Evolutionary conservation across 495 filamentous ascomycete species (phyloP), one percentile per base, ranked within the genome.

Genomic region (Clavariopsis aquatica): DNA sequence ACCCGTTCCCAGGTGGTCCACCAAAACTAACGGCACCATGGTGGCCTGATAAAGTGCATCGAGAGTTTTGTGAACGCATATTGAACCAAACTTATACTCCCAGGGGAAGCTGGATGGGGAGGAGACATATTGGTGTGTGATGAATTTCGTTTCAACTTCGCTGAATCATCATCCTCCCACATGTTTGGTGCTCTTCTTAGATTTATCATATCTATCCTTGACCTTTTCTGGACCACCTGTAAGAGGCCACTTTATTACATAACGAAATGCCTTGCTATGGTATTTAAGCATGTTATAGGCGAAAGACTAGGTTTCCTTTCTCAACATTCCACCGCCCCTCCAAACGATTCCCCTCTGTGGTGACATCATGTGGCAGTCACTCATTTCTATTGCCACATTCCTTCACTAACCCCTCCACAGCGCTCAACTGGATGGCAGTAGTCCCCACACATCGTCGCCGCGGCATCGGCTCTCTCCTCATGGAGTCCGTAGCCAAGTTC

Each of bases 391-490:
- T 31, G 17, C 3, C 8, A 8, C 24, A 31, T 29, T 31, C 22
- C 8, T 17, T 31, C 24, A 13, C 51, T 53, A 19, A 53, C 51
- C 9, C 52, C 20, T n/a, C 4, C 20, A 1, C 41, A 66, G 64
- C 64, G 15, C 52, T 60, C 1, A 66, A 66, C 64, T 67, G 64
- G 64, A 67, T 67, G 64, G 51, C 52, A 6, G 68, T 70, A 7
- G 28, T 55, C 49, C 68, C 68, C 2, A 9, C 60, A 3, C 52
- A 71, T 34, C 64, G 65, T 17, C 53, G 65, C 2, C 52, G 20
- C 17, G 68, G 68, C 24, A 49, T 65, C 51, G 65, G 59, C 31
- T 59, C 57, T 15, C 52, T 68, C 10, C 60, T 71, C 54, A 60
- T 71, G 56, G 22, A 13, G 20, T 19, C 17, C 22, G 65, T 60